phyloP scores from a whole-genome alignment of 1,139 yeast genomes.

The Saccharomyces hybrid region DNA sequence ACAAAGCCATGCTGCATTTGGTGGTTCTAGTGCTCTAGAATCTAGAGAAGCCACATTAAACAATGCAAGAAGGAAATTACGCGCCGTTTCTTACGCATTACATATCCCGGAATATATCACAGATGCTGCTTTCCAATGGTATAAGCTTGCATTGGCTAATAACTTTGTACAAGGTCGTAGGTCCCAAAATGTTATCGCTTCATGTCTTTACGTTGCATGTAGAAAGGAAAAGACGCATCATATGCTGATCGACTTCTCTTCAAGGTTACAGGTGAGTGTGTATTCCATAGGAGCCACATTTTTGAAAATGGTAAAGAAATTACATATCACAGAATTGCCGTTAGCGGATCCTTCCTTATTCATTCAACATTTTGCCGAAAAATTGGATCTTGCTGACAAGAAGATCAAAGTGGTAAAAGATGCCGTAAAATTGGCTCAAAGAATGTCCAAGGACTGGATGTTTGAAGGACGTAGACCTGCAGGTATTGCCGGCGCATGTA shows the following conservation, averaged over 20 bases:
- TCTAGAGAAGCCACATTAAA: constrained; percentile 81
- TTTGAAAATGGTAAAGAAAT: constrained; percentile 75
- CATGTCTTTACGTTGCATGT: constrained; percentile 91
- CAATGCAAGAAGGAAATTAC: constrained; percentile 71
- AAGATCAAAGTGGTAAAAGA: constrained; percentile 74
- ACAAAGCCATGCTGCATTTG: constrained; percentile 69
- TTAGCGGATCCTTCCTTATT: constrained; percentile 90
- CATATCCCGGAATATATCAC: constrained; percentile 76
- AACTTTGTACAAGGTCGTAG: constrained; percentile 94
- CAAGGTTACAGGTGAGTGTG: constrained; percentile 82
- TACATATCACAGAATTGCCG: constrained; percentile 71
- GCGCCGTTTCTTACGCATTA: constrained; percentile 71
- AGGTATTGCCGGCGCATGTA: constrained; percentile 96
- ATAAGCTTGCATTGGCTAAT: constrained; percentile 71
- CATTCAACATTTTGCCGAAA: constrained; percentile 88
- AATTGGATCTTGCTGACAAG: constrained; percentile 65
- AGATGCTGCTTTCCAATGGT: constrained; percentile 85
- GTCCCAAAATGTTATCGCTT: constrained; percentile 89
- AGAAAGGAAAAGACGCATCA: constrained; percentile 86
- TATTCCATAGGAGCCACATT: constrained; percentile 94
- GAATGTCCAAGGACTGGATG: constrained; percentile 95
- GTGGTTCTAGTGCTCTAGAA: constrained; percentile 65
- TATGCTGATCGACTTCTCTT: constrained; percentile 91
- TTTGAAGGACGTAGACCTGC: constrained; percentile 97
- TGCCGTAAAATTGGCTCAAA: constrained; percentile 76